Base-by-base conservation (phyloP, 805 yeast genomes). In the Pichia cabralensis region DNA sequence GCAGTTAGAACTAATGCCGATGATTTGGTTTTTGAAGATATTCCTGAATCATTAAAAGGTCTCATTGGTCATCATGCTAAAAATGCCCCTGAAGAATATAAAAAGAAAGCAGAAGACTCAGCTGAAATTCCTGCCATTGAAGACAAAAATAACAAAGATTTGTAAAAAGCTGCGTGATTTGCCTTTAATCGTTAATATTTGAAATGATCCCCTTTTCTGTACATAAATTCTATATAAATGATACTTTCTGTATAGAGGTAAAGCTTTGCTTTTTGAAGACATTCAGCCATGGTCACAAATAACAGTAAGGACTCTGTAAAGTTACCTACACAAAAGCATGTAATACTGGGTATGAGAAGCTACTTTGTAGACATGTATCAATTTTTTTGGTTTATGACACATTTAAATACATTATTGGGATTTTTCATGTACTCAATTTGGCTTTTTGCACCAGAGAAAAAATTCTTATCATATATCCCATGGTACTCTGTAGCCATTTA, bases 21-120 rank as follows among this genome's bases (percentile, higher is more conserved):
- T 18, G 94, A 84, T 48, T 61, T 83, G 46, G 79, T 69, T 0
- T 80, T 77, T 50, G 76, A 76, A 41, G 80, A 76, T 39, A 71
- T 77, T 28, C 83, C 84, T 3, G 77, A 74, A 14, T 61, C 65
- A 22, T 55, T 76, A 36, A 65, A 62, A 45, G 42, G 39, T 5
- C 33, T 64, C 4, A 65, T 80, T 27, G 85, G 85, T 0, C 79
- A 72, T 37, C 71, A 76, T 48, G 85, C 85, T 2, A 75, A 69
- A 45, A 80, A 78, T 55, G 76, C 80, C 0, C 83, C 84, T 1
- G 60, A 56, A n/a, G 60, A 63, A 28, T 58, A 24, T n/a, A 24
- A 28, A 17, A 39, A 36, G 9, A 34, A 45, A n/a, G 27, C 14
- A 5, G 32, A 30, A n/a, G 9, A 17, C 6, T 19, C 38, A 12